Evolutionary conservation across 495 filamentous ascomycete species (phyloP), one percentile per base, ranked within the genome.

Genomic region (Echria macrotheca): DNA sequence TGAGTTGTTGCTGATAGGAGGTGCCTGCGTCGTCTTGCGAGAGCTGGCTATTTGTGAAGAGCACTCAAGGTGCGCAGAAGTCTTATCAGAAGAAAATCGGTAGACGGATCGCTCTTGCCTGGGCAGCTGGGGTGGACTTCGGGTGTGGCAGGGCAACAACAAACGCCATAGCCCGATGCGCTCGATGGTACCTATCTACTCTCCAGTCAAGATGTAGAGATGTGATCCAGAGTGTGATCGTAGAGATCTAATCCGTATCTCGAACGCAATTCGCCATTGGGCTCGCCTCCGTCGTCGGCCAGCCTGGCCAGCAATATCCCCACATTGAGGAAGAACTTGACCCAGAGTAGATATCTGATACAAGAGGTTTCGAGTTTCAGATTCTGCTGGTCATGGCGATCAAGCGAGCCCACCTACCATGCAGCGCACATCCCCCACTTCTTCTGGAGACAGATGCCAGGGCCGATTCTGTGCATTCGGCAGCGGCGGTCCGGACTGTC

Each of bases 361-460:
- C 46, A 48, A 39, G 33, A 26, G 46, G 33, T 48, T 39, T 48
- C 15, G 17, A 23, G 46, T 48, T 48, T 48, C 46, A 48, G 35
- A 48, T 39, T 39, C 46, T 48, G 46, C 46, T 48, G 35, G 46
- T 40, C 46, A 48, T 48, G 46, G 46, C 26, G 46, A 48, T 48
- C 46, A 48, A 38, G 46, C 46, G 46, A 48, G 46, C 35, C 46
- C 36, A 23, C 46, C 35, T 39, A 12, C 46, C 33, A 19, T 38
- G 33, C 35, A 39, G 24, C 18, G 35, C 46, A 38, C 22, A 47
- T 48, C 46, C 46, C 46, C 46, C 46, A 48, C 46, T 48, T 48
- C 35, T 26, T 26, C 35, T 38, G 32, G 46, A 38, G 23, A 25
- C 33, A 28, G n/a, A 24, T 23, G 17, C 11, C 32, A n/a, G n/a